Evolutionary conservation across 768 basidiomycete species (phyloP).

Genomic region (Amanita pallidorosea): DNA sequence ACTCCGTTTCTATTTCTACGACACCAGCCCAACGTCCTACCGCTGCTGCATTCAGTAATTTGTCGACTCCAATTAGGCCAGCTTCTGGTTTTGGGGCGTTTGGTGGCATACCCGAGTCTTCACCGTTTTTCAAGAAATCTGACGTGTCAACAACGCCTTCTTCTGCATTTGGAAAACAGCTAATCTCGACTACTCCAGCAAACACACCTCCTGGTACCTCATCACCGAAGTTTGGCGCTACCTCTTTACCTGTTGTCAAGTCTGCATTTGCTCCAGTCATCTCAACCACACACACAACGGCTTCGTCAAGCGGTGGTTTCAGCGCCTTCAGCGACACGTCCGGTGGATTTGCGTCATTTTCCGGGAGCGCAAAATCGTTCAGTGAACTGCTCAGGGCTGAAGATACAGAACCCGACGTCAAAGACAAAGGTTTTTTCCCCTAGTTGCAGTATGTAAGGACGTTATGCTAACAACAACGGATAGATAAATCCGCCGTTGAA

Average conservation of each 20-base stretch:
- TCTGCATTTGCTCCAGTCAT: constrained; percentile 20
- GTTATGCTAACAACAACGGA: neutral
- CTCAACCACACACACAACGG: constrained; percentile 16
- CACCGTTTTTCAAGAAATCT: constrained; percentile 42
- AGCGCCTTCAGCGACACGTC: constrained; percentile 35
- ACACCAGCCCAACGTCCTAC: constrained; percentile 2
- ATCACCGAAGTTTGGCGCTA: constrained; percentile 27
- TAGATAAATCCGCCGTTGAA: neutral
- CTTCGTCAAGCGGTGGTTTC: constrained; percentile 32
- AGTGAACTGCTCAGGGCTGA: constrained; percentile 8
- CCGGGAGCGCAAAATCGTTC: constrained; percentile 41
- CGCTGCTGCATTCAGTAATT: constrained; percentile 19
- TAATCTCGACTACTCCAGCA: constrained; percentile 10
- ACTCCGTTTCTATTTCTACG: constrained; percentile 3
- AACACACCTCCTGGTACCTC: constrained; percentile 10
- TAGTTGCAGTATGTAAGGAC: neutral
- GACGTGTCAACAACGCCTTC: constrained; percentile 22
- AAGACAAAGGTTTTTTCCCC: neutral
- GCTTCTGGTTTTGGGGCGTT: constrained; percentile 38
- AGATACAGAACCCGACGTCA: neutral
- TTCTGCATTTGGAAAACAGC: constrained; percentile 22
- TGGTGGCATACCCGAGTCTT: constrained; percentile 30
- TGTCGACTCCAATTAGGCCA: constrained; percentile 23
- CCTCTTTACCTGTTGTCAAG: constrained; percentile 25
- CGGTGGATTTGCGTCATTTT: constrained; percentile 30